A percentile compares a stretch with the other conserved stretches of the same genome.
Evolutionary conservation across 2,329 filamentous ascomycete species (phyloP).

Genomic region (Tolypocladium nubicola): DNA sequence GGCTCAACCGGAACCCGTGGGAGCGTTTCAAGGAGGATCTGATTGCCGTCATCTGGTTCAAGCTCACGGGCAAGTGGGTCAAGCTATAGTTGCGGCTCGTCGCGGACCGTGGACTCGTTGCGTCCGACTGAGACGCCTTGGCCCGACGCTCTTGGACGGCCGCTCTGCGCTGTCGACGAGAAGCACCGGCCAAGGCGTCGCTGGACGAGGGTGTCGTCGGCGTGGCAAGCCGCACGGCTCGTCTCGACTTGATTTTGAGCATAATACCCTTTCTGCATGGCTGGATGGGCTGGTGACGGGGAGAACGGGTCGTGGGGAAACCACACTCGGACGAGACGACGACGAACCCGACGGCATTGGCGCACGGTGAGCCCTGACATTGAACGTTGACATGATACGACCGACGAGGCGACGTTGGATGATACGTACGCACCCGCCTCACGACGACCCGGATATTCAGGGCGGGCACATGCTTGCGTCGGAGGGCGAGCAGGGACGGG

Average conservation of each 20-base stretch:
- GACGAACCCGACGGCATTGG: neutral
- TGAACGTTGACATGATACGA: neutral
- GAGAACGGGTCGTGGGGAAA: neutral
- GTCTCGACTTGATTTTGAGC: neutral
- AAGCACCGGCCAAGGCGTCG: neutral
- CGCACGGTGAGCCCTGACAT: neutral
- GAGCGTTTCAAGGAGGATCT: conserved; percentile 63
- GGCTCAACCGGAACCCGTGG: conserved; percentile 75
- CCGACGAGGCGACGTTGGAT: neutral
- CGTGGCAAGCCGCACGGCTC: neutral
- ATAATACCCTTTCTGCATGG: neutral
- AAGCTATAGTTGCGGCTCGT: conserved; percentile 31
- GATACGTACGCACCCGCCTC: too few relatives aligned
- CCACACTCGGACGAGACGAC: neutral
- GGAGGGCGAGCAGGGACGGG: neutral
- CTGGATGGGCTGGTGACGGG: neutral
- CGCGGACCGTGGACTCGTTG: conserved; percentile 6
- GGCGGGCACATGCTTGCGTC: neutral
- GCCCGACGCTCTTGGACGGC: neutral
- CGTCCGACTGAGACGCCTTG: neutral
- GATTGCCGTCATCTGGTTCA: conserved; percentile 49
- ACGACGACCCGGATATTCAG: neutral
- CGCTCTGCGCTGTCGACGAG: neutral
- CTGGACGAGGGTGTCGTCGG: neutral
- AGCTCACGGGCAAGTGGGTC: conserved; percentile 50